These are phyloP conservation scores for Escovopsis sp. DNA, from an alignment of 2,329 filamentous ascomycete species.

Conservation along the genomic window DNA sequence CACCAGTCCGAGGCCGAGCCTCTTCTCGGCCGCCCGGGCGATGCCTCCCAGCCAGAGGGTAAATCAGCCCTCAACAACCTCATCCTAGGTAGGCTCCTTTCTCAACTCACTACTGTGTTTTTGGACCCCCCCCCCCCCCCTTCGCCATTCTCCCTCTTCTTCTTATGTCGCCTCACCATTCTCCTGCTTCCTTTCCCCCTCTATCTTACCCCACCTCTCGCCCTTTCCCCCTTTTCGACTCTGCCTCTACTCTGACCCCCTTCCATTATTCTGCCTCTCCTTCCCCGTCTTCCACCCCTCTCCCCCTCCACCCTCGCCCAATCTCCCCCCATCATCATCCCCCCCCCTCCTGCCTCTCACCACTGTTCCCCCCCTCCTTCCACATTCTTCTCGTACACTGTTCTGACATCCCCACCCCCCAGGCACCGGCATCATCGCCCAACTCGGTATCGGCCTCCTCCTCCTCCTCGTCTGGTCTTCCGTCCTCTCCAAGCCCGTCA, in stretches of 20 bases:
- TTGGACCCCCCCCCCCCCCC: not conserved
- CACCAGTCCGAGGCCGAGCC: constrained; percentile 25
- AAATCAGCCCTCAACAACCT: constrained; percentile 55
- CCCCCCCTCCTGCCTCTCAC: too few relatives aligned
- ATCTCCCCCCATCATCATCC: too few relatives aligned
- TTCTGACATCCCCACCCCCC: constrained; percentile 1
- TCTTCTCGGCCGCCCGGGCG: constrained; percentile 43
- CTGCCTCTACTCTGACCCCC: not conserved
- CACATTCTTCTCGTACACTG: too few relatives aligned
- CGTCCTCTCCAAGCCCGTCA: constrained; percentile 53
- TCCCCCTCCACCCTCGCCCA: too few relatives aligned
- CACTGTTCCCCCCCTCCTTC: too few relatives aligned
- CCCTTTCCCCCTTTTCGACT: not conserved
- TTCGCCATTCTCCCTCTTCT: too few relatives aligned
- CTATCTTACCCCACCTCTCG: not conserved
- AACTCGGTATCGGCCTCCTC: constrained; percentile 63
- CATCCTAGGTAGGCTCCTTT: constrained; percentile 47
- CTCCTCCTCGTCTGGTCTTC: constrained; percentile 61
- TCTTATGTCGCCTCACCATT: too few relatives aligned
- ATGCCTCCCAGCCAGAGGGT: constrained; percentile 53
- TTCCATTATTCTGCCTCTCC: too few relatives aligned
- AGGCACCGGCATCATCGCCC: constrained; percentile 73
- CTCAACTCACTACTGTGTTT: too few relatives aligned
- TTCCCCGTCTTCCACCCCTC: too few relatives aligned
- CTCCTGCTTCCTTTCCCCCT: too few relatives aligned